Conservation (phyloP, 2,329 filamentous ascomycete genomes). For the Beauveria sp. region DNA sequence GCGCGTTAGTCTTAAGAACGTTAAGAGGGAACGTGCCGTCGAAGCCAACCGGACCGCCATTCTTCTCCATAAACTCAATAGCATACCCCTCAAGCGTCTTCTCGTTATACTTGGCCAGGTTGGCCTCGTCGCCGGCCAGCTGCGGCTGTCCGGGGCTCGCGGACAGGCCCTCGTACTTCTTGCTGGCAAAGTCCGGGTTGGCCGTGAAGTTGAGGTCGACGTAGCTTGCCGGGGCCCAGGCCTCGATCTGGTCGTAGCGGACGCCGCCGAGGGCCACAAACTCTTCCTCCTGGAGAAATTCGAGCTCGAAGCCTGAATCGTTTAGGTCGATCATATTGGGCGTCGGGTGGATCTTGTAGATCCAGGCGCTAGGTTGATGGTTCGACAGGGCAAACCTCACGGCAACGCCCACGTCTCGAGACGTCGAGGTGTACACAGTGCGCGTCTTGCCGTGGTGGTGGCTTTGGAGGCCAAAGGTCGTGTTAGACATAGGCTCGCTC, state of each 20-base stretch:
- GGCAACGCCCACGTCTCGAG: background rate
- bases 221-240: background rate
- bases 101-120: background rate
- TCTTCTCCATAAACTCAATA: background rate
- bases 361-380: background rate
- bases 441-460: background rate
- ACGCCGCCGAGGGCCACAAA: background rate
- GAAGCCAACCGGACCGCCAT: background rate
- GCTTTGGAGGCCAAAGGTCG: background rate
- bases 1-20: background rate
- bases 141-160: constrained; percentile 1
- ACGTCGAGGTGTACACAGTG: background rate
- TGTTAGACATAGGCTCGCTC: background rate
- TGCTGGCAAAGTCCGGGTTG: background rate
- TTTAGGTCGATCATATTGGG: background rate
- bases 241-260: constrained; percentile 1
- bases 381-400: background rate
- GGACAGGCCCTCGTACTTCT: background rate
- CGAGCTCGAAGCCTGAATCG: background rate
- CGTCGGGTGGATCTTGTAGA: background rate
- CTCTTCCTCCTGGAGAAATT: background rate
- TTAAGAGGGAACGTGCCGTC: background rate
- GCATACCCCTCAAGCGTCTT: background rate
- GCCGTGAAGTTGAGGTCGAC: background rate
- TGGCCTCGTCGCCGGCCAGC: background rate